Evolutionary conservation across 495 filamentous ascomycete genomes (phyloP), one percentile per base, ranked within the genome.

Genomic region (Daldinia decipiens): DNA sequence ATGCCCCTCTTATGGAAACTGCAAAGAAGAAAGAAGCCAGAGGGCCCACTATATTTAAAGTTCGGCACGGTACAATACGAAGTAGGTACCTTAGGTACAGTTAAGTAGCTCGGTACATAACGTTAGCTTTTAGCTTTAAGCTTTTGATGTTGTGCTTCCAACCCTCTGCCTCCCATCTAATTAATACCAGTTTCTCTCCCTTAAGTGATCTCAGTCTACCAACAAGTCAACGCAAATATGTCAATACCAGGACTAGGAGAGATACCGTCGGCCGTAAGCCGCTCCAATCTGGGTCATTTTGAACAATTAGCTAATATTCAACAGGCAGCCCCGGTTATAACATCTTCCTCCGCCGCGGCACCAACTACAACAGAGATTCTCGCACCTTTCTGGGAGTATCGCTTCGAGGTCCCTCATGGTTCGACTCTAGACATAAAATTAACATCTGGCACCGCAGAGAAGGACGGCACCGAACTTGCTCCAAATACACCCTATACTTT

Each of bases 381-480:
- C 59, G 78, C 78, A 24, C 81, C 82, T 26, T 81, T 82, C 59
- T 82, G 83, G 80, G 95, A 99, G 86, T 99, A 92, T 90, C 88
- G 95, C 63, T 99, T 99, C 83, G 92, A 97, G 74, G 91, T 96
- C 31, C 87, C 91, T 27, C 90, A 89, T 75, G 84, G 85, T 11
- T 82, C 84, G 17, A 87, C 82, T 17, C 79, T 94, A 54, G 83
- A 78, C 19, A 79, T 80, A 19, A 78, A 77, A 29, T 85, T 99
- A 21, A 79, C 92, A 40, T 86, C 85, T 39, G 95, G 95, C 70
- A 93, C 89, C 12, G 96, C 96, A 43, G 95, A 99, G 83, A 87
- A 96, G 74, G 97, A 98, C 81, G 96, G 96, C 76, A 95, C 94
- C 54, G 94, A 98, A 80, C 91, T 99, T 61, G 93, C 93, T 12